Conservation (phyloP, 208 protist genomes). For the Leishmania major region DNA sequence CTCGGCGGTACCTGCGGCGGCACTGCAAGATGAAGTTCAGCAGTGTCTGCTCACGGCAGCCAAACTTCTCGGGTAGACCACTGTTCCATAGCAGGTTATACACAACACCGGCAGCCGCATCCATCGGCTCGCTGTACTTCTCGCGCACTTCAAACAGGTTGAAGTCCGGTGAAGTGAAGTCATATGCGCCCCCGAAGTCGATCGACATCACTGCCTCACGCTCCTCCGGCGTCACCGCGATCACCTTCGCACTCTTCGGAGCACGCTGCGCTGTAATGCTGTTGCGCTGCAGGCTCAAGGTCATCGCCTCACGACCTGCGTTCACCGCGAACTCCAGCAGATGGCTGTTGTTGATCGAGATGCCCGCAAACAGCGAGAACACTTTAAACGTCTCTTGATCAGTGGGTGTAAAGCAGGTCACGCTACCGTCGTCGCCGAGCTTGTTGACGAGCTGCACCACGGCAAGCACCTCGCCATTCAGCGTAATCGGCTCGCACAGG, state of each 20-base stretch:
- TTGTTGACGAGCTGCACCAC: slow-evolving; percentile 92
- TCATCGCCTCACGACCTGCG: slow-evolving; percentile 76
- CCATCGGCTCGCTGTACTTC: slow-evolving; percentile 37
- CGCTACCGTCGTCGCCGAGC: slow-evolving; percentile 48
- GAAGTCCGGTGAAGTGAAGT: slow-evolving; percentile 69
- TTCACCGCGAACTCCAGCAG: slow-evolving; percentile 82
- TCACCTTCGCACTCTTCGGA: slow-evolving; percentile 18
- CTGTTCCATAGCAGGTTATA: slow-evolving; percentile 56
- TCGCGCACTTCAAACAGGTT: slow-evolving; percentile 75
- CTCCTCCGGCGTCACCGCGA: slow-evolving; percentile 49
- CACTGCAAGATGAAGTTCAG: slow-evolving; percentile 83
- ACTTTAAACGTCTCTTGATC: slow-evolving; percentile 76
- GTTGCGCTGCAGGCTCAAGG: slow-evolving; percentile 54
- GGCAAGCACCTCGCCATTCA: slow-evolving; percentile 82
- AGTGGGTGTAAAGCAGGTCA: slow-evolving; percentile 47
- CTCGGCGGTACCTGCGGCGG: slow-evolving; percentile 78
- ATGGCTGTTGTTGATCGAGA: slow-evolving; percentile 88
- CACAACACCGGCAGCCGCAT: slow-evolving; percentile 54
- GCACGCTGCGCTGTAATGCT: neutral
- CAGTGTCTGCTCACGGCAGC: slow-evolving; percentile 67
- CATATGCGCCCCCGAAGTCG: slow-evolving; percentile 38
- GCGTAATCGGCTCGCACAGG: slow-evolving; percentile 80
- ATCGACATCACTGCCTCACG: slow-evolving; percentile 38
- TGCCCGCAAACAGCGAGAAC: slow-evolving; percentile 84
- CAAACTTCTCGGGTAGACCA: slow-evolving; percentile 77